Evolutionary conservation across 2,329 filamentous ascomycete genomes (phyloP).

Genomic region (Calonectria henricotiae): DNA sequence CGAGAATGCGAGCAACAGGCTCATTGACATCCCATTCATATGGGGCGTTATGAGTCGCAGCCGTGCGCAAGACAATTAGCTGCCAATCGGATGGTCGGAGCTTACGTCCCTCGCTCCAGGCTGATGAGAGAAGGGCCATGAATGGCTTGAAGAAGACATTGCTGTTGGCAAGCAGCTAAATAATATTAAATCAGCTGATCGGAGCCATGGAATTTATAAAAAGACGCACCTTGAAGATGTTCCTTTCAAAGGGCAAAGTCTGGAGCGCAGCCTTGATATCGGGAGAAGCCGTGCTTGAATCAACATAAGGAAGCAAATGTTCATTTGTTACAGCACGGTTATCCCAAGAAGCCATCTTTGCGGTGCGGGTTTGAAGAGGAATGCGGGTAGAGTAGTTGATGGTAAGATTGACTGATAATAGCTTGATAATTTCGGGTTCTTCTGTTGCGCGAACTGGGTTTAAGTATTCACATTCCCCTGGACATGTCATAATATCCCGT

Average conservation of each 20-base stretch:
- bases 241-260: not conserved
- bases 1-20: not conserved
- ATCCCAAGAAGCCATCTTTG: not conserved
- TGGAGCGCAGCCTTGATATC: not conserved
- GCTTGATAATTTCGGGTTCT: not conserved
- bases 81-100: not conserved
- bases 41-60: not conserved
- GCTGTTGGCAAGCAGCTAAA: not conserved
- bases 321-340: not conserved
- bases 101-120: not conserved
- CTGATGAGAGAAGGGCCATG: not conserved
- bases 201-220: not conserved
- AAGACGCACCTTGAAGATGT: not conserved
- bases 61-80: not conserved
- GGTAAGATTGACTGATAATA: not conserved
- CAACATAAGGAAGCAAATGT: not conserved
- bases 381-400: not conserved
- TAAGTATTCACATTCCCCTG: too few relatives aligned
- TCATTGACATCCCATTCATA: conserved; percentile 7
- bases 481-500: too few relatives aligned
- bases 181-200: not conserved
- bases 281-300: not conserved
- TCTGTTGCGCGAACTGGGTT: not conserved
- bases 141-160: conserved; percentile 8
- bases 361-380: not conserved